Conservation (phyloP, 2,329 filamentous ascomycete genomes). For the Aureobasidium pullulans region DNA sequence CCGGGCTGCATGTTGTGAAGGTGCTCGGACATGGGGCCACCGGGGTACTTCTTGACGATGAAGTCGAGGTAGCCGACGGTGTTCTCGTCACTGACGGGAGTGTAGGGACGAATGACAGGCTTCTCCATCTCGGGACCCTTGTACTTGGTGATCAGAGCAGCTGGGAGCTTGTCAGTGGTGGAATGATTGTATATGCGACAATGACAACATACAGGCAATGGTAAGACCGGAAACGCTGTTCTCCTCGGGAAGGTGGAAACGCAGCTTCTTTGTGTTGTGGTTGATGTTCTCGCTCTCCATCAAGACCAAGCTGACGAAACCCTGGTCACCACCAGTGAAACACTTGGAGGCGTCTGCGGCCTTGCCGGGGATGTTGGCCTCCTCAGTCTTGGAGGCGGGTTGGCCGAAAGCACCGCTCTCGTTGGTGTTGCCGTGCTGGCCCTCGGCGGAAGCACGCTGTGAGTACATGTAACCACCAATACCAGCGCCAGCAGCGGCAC, state of each 20-base stretch:
- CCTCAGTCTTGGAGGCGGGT: slow-evolving; percentile 27
- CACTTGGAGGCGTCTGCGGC: slow-evolving; percentile 35
- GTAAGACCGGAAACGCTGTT: slow-evolving; percentile 77
- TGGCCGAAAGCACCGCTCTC: slow-evolving; percentile 20
- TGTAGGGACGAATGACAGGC: slow-evolving; percentile 85
- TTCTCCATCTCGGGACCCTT: slow-evolving; percentile 78
- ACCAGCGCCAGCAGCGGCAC: slow-evolving; percentile 50
- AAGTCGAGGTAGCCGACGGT: slow-evolving; percentile 71
- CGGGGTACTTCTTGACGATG: slow-evolving; percentile 83
- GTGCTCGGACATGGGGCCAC: slow-evolving; percentile 86
- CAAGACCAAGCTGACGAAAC: slow-evolving; percentile 75
- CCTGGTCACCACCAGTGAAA: slow-evolving; percentile 82
- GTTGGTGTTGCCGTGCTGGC: slow-evolving; percentile 20
- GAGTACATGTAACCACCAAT: slow-evolving; percentile 50
- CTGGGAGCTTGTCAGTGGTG: slow-evolving; percentile 27
- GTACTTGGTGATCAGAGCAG: slow-evolving; percentile 83
- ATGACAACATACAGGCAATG: slow-evolving; percentile 56
- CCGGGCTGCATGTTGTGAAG: slow-evolving; percentile 75
- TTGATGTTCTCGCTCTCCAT: slow-evolving; percentile 72
- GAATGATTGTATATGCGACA: neutral
- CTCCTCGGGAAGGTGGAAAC: slow-evolving; percentile 77
- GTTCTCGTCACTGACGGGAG: slow-evolving; percentile 82
- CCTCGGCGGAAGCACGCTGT: slow-evolving; percentile 24
- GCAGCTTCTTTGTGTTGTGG: slow-evolving; percentile 90
- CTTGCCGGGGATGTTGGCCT: slow-evolving; percentile 33